Conservation (phyloP, 1,284 basidiomycete genomes). For the Ustilago shanxiensis region DNA sequence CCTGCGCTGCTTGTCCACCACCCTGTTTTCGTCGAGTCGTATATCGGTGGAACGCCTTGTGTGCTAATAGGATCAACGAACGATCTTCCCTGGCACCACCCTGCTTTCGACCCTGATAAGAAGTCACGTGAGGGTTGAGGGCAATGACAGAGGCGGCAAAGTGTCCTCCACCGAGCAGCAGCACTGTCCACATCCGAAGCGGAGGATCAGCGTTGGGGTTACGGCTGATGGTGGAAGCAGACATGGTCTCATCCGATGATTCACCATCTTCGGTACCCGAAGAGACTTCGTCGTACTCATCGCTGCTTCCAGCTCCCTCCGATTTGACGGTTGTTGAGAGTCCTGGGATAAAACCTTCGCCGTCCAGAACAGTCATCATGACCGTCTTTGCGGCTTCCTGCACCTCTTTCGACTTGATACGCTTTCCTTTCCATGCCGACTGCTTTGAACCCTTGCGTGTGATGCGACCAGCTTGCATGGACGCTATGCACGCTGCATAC, state of each 20-base stretch:
- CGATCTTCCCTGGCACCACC: conserved; percentile 44
- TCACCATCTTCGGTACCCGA: conserved; percentile 27
- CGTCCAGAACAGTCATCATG: conserved; percentile 62
- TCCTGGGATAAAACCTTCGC: conserved; percentile 51
- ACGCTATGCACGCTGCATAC: conserved; percentile 72
- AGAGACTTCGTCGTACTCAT: conserved; percentile 33
- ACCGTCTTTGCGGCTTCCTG: conserved; percentile 57
- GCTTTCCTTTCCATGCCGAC: conserved; percentile 58
- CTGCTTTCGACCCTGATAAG: conserved; percentile 30
- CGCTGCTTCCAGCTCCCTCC: conserved; percentile 26
- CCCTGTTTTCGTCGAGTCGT: conserved; percentile 98
- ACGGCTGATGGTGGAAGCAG: conserved; percentile 31
- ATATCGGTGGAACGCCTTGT: conserved; percentile 99
- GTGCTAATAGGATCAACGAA: conserved; percentile 79
- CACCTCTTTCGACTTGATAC: conserved; percentile 60
- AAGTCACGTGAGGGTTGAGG: conserved; percentile 70
- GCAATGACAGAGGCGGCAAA: conserved; percentile 91
- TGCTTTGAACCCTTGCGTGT: conserved; percentile 48
- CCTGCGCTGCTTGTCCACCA: conserved; percentile 91
- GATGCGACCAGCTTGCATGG: conserved; percentile 67
- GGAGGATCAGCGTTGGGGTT: conserved; percentile 48
- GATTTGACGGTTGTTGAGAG: conserved; percentile 33
- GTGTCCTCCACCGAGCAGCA: conserved; percentile 97
- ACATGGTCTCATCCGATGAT: conserved; percentile 24
- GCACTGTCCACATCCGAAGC: conserved; percentile 84